A percentile compares a stretch with the other conserved stretches of the same genome.
Evolutionary conservation across 352 stramenopile species (phyloP).

Genomic region (Globisporangium middletonii): DNA sequence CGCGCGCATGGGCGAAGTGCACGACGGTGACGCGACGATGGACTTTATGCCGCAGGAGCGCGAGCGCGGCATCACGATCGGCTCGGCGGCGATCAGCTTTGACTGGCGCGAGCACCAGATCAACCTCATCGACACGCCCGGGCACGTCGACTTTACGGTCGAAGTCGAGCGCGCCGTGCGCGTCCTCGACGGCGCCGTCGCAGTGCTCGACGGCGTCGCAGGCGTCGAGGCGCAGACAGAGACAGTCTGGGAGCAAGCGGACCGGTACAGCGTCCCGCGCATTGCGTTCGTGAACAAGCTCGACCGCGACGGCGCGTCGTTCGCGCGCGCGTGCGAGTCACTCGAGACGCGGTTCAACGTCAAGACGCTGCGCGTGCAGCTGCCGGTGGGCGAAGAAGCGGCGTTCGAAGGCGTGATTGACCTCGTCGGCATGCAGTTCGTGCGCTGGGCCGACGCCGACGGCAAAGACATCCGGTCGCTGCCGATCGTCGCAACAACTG

Average conservation of each 20-base stretch:
- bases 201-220: slow-evolving; percentile 95
- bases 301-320: slow-evolving; percentile 93
- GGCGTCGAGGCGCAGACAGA: slow-evolving; percentile 92
- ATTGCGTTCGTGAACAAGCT: slow-evolving; percentile 98
- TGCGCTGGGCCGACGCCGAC: slow-evolving; percentile 58
- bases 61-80: slow-evolving; percentile 98
- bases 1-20: slow-evolving; percentile 62
- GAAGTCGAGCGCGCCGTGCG: slow-evolving; percentile 97
- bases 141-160: slow-evolving; percentile 98
- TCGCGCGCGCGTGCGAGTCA: slow-evolving; percentile 83
- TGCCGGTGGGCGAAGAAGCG: slow-evolving; percentile 55
- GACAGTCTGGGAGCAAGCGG: slow-evolving; percentile 80
- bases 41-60: slow-evolving; percentile 91
- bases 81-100: slow-evolving; percentile 94
- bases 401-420: slow-evolving; percentile 67
- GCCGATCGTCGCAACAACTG: slow-evolving; percentile 32
- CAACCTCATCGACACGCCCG: slow-evolving; percentile 98
- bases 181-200: slow-evolving; percentile 96
- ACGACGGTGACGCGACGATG: slow-evolving; percentile 74
- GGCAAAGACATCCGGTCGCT: slow-evolving; percentile 46
- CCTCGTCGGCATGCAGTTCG: slow-evolving; percentile 59
- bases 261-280: slow-evolving; percentile 77
- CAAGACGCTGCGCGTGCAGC: slow-evolving; percentile 52
- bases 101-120: slow-evolving; percentile 92
- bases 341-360: slow-evolving; percentile 57